Base-by-base conservation (phyloP, 768 basidiomycete genomes). In the Lentinus brumalis region DNA sequence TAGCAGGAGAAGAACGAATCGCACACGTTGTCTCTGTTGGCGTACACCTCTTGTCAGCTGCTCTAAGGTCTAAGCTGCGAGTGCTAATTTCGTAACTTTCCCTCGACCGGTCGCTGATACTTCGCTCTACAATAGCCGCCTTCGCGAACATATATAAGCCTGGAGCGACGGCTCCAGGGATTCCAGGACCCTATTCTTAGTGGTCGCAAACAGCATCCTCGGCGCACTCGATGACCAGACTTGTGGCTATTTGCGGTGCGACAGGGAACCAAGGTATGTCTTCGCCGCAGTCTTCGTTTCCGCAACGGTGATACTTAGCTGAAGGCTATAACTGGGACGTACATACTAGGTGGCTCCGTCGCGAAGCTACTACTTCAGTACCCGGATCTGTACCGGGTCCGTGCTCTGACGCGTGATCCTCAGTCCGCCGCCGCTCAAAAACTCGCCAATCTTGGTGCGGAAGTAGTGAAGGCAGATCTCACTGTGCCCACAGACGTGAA, bases 41-140 rank as follows among this genome's bases (percentile, higher is more conserved):
- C 21, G 21, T 26, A 26, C 21, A 26, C 21, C 21, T 26, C 21
- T 26, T 26, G 21, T 26, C 21, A 26, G 21, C 21, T 26, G 21
- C 21, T 1, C 2, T 2, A 26, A 26, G 21, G 21, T 26, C 21
- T 26, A 26, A 26, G 21, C 21, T 26, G 35, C 11, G 35, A 35
- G 11, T 35, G 35, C 35, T 6, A 11, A 2, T 35, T 1, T 35
- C 35, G 35, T 35, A 11, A 26, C 21, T 35, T 35, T 7, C 11
- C 11, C 35, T 35, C 11, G 35, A 83, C 87, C 26, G 73, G 71
- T 0, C 80, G 78, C 68, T 88, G 84, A 45, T 64, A 73, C 21
- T 56, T 56, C 32, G 57, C 15, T 7, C 44, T 51, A 11, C 32
- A 7, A 44, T 44, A 16, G 21, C 26, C 47, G 14, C 47, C 35